These are phyloP conservation scores for Rhodotorula babjevae DNA, from an alignment of 768 basidiomycete genomes.

Conservation along the genomic window DNA sequence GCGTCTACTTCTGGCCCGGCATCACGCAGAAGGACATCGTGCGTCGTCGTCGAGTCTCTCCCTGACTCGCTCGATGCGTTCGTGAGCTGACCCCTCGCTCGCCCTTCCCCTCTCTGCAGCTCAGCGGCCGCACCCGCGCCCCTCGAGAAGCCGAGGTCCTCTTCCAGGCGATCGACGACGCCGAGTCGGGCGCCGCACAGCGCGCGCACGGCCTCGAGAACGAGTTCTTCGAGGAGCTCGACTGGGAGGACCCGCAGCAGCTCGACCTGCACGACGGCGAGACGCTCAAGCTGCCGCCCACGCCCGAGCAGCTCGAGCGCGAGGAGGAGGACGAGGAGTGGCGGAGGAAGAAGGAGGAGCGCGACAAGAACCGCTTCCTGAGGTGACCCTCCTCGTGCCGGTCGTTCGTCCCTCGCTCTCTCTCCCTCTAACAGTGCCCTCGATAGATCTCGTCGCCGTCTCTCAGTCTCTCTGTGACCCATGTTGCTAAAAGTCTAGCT, in stretches of 20 bases:
- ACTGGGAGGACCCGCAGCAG: conserved; percentile 18
- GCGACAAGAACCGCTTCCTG: conserved; percentile 14
- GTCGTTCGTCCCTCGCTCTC: no score
- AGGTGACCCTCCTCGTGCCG: background rate
- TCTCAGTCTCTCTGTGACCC: background rate
- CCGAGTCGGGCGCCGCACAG: conserved; percentile 26
- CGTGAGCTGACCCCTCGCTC: background rate
- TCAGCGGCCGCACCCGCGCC: conserved; percentile 9
- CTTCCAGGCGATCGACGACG: conserved; percentile 21
- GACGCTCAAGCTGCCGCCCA: conserved; percentile 43
- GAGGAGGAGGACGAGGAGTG: conserved; percentile 36
- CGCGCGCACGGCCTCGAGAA: conserved; percentile 18
- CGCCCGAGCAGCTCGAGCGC: conserved; percentile 38
- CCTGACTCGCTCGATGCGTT: background rate
- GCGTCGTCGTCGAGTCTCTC: background rate
- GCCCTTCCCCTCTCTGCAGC: background rate
- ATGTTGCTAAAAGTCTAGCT: background rate
- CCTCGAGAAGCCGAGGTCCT: conserved; percentile 28
- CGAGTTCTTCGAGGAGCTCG: conserved; percentile 27
- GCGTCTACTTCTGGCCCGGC: conserved; percentile 20
- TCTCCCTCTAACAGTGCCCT: background rate
- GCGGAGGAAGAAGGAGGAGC: conserved; percentile 5
- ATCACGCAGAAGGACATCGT: conserved; percentile 20
- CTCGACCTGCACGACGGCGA: conserved; percentile 40
- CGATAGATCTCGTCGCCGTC: background rate